Conservation (phyloP, 176 grass and related monocot genomes). For the Oryza meridionalis region DNA sequence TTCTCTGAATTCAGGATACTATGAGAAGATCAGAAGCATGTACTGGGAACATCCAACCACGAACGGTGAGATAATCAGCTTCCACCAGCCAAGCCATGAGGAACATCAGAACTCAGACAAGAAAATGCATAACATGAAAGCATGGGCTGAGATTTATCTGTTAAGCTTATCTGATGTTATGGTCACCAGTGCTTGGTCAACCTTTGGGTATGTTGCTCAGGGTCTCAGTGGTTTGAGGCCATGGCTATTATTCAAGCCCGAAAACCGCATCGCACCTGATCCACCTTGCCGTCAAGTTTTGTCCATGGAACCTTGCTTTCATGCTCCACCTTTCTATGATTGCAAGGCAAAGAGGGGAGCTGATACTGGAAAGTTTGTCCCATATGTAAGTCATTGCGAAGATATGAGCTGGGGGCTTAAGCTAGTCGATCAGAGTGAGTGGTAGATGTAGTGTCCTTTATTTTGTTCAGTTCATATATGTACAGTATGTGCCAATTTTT, state of each 20-base stretch:
- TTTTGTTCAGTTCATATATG: conserved; percentile 41
- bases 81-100: conserved; percentile 91
- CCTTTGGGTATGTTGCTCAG: conserved; percentile 91
- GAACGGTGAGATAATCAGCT: conserved; percentile 69
- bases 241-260: conserved; percentile 81
- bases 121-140: conserved; percentile 86
- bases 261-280: conserved; percentile 65
- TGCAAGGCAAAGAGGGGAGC: conserved; percentile 67
- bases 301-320: conserved; percentile 96
- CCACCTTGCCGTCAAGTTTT: conserved; percentile 68
- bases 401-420: conserved; percentile 95
- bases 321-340: conserved; percentile 83
- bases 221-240: conserved; percentile 79
- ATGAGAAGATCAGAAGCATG: conserved; percentile 69
- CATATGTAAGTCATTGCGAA: conserved; percentile 88
- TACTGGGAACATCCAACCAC: conserved; percentile 84
- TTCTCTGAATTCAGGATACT: conserved; percentile 83
- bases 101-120: conserved; percentile 75
- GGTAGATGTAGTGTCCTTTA: conserved; percentile 35
- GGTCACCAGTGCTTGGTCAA: conserved; percentile 90
- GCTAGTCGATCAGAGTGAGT: conserved; percentile 62
- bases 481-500: conserved; percentile 30
- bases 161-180: conserved; percentile 84
- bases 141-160: conserved; percentile 93
- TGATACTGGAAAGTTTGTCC: conserved; percentile 80